Evolutionary conservation across 177 flowering plant genomes (phyloP).

Genomic region (Vitis hybrid): DNA sequence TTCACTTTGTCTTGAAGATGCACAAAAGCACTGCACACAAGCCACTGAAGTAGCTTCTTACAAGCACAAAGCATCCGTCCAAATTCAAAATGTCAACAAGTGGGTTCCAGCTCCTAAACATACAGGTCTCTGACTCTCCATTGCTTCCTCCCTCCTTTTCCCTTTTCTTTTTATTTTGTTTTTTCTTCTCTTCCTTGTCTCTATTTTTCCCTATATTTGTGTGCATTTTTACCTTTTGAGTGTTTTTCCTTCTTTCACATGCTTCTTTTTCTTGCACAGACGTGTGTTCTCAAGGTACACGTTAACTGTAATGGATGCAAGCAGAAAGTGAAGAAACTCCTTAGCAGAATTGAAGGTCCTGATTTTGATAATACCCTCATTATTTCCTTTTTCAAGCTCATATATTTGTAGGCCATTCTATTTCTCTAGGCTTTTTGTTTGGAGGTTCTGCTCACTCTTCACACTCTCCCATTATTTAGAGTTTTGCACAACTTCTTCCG

Average conservation of each 20-base stretch:
- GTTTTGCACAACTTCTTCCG: no score
- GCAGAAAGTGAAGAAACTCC: conserved; percentile 35
- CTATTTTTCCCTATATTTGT: background rate
- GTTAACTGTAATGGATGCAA: conserved; percentile 40
- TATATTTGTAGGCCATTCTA: background rate
- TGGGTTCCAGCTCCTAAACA: conserved; percentile 10
- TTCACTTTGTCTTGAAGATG: no score
- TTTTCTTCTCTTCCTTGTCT: background rate
- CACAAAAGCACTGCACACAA: no score
- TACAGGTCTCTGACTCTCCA: conserved; percentile 10
- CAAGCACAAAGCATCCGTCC: background rate
- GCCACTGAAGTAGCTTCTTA: no score
- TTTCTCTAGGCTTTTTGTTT: background rate
- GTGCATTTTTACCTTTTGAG: background rate
- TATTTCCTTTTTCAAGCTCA: background rate
- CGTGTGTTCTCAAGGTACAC: conserved; percentile 32
- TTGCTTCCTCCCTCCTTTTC: background rate
- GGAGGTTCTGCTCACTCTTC: no score
- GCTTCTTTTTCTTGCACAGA: conserved; percentile 16
- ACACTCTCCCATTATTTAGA: no score
- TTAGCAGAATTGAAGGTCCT: conserved; percentile 34
- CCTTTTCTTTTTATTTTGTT: background rate
- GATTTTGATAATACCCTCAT: background rate
- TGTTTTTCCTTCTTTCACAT: background rate
- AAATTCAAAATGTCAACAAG: conserved; percentile 12